phyloP scores from a whole-genome alignment of 192 early-diverging fungal genomes.

The Allomyces javanicus region DNA sequence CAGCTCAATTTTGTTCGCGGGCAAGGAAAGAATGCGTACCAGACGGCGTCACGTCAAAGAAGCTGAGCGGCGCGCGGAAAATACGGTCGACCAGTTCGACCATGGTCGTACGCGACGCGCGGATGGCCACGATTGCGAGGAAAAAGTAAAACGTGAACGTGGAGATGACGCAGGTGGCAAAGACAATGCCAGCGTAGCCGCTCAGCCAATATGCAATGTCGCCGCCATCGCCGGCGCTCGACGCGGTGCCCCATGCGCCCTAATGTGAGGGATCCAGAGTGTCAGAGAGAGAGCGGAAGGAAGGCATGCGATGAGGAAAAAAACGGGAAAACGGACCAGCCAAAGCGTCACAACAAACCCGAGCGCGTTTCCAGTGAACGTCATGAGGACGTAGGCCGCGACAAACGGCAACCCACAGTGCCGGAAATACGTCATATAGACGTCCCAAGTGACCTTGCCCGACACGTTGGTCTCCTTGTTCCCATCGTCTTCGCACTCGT shows the following conservation, averaged over 20 bases:
- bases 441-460: slow-evolving; percentile 35
- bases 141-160: background rate
- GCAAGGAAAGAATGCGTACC: slow-evolving; percentile 2
- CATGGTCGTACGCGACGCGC: background rate
- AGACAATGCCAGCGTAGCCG: background rate
- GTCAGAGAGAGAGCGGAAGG: too few species aligned
- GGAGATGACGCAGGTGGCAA: background rate
- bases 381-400: slow-evolving; percentile 18
- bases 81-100: slow-evolving; percentile 25
- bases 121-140: background rate
- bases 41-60: slow-evolving; percentile 57
- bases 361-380: slow-evolving; percentile 4
- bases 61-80: slow-evolving; percentile 48
- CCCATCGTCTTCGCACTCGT: slow-evolving; percentile 7
- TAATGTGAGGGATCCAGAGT: too few species aligned
- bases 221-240: slow-evolving; percentile 4
- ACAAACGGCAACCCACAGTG: slow-evolving; percentile 37
- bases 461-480: slow-evolving; percentile 6
- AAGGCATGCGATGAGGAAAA: too few species aligned
- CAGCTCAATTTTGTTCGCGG: too few species aligned
- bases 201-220: background rate
- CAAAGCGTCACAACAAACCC: slow-evolving; percentile 12
- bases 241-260: slow-evolving; percentile 18
- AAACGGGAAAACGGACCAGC: slow-evolving; percentile 7
- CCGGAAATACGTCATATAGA: slow-evolving; percentile 37